Percentiles rank a stretch among this genome's conserved stretches.
Evolutionary conservation across 352 stramenopile species (phyloP).

Genomic region (Phytophthora idaei): DNA sequence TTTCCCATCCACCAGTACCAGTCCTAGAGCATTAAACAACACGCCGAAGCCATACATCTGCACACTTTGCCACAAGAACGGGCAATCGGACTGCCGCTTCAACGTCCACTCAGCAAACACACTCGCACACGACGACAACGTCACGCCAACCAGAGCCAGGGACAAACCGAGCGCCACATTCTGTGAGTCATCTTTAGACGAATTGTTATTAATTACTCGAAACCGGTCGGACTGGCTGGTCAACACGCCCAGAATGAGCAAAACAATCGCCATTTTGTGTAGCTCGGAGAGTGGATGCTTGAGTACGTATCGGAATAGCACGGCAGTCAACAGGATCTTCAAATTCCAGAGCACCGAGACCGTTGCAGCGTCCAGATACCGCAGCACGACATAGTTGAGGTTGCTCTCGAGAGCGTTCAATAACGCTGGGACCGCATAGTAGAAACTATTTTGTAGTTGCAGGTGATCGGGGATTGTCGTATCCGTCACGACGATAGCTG

Average conservation of each 20-base stretch:
- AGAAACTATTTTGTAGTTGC: constrained; percentile 46
- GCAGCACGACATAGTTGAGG: constrained; percentile 84
- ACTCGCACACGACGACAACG: constrained; percentile 84
- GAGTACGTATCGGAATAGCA: constrained; percentile 83
- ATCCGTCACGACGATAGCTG: constrained; percentile 43
- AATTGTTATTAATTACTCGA: constrained; percentile 7
- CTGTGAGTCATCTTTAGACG: constrained; percentile 11
- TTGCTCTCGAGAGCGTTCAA: constrained; percentile 89
- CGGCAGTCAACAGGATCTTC: constrained; percentile 85
- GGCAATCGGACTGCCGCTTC: constrained; percentile 69
- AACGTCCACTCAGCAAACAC: constrained; percentile 87
- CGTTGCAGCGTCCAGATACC: constrained; percentile 82
- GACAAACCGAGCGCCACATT: constrained; percentile 47
- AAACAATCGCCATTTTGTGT: constrained; percentile 70
- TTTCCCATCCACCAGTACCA: constrained; percentile 52
- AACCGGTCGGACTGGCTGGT: constrained; percentile 76
- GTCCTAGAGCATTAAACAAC: constrained; percentile 68
- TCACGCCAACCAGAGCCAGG: constrained; percentile 70
- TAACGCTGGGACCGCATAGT: constrained; percentile 76
- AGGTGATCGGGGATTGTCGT: constrained; percentile 37
- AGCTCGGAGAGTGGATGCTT: constrained; percentile 70
- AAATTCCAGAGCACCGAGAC: constrained; percentile 89
- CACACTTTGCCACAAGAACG: constrained; percentile 84
- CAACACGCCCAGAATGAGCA: constrained; percentile 82
- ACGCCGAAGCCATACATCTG: constrained; percentile 81